Conservation (phyloP, 345 rosid genomes). For the Physaria fendleri region DNA sequence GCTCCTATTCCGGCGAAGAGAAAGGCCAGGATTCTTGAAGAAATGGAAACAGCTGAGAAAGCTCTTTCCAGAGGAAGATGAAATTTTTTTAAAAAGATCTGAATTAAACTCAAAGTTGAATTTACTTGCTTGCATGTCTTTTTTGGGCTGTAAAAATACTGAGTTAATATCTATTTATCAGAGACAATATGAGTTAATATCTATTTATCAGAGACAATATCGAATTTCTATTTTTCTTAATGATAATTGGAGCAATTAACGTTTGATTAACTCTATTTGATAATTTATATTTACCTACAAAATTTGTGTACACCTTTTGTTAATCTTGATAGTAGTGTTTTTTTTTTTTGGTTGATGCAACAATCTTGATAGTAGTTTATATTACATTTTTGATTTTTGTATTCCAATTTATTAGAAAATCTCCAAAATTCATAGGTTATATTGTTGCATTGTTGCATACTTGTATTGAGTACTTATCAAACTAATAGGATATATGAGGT, state of each 20-base stretch:
- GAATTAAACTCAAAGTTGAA: no score
- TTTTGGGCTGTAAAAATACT: neutral
- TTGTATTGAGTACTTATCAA: neutral
- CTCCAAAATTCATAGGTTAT: neutral
- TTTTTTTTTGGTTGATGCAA: no score
- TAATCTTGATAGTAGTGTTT: no score
- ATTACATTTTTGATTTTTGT: neutral
- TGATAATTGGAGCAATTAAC: neutral
- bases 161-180: no score
- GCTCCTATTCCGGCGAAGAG: slow-evolving; percentile 82
- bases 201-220: neutral
- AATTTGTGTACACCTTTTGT: no score
- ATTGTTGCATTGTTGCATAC: neutral
- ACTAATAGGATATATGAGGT: neutral
- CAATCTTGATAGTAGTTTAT: no score
- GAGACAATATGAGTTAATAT: no score
- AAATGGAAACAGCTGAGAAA: slow-evolving; percentile 88
- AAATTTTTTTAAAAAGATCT: no score
- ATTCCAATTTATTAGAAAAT: neutral
- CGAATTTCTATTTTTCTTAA: neutral
- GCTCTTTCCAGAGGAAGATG: slow-evolving; percentile 71
- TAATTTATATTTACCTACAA: no score
- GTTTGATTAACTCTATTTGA: no score
- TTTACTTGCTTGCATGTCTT: neutral
- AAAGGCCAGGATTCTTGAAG: slow-evolving; percentile 82